A percentile compares a stretch with the other conserved stretches of the same genome.
Conservation (phyloP, 805 yeast species). For the Cyberlindnera sargentensis region DNA sequence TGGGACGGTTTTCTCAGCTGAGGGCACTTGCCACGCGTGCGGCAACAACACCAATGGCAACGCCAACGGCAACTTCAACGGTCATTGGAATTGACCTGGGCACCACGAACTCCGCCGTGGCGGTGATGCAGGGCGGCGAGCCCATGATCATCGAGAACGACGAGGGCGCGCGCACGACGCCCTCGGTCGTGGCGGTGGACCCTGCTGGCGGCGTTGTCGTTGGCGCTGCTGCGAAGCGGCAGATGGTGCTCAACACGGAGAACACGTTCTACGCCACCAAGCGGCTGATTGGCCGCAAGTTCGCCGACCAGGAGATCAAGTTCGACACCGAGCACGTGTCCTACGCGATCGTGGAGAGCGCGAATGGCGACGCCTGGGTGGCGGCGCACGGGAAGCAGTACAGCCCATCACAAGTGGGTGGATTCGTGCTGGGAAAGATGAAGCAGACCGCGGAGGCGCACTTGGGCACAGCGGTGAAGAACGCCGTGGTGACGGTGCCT, state of each 20-base stretch:
- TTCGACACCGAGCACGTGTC: constrained; percentile 58
- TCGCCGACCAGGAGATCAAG: constrained; percentile 62
- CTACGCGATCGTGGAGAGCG: constrained; percentile 49
- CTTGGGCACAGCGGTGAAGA: constrained; percentile 45
- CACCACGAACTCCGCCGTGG: constrained; percentile 83
- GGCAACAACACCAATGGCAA: neutral
- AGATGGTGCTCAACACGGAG: constrained; percentile 65
- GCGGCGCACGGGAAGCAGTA: constrained; percentile 33
- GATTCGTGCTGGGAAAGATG: constrained; percentile 57
- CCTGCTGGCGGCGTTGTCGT: constrained; percentile 40
- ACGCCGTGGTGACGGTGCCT: constrained; percentile 80
- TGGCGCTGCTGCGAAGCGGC: constrained; percentile 72
- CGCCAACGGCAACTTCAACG: neutral
- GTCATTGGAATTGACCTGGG: constrained; percentile 82
- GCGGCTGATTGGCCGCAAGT: constrained; percentile 70
- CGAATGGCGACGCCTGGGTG: constrained; percentile 67
- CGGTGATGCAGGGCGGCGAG: constrained; percentile 57
- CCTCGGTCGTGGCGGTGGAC: constrained; percentile 67
- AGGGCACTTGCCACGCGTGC: neutral
- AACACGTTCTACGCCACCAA: constrained; percentile 80
- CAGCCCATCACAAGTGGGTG: constrained; percentile 71
- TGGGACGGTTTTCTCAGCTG: neutral
- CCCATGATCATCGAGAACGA: constrained; percentile 68
- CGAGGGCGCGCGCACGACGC: constrained; percentile 76
- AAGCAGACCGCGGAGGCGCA: constrained; percentile 55